phyloP scores from a whole-genome alignment of 805 yeast species.

The Candida morakotiae region DNA sequence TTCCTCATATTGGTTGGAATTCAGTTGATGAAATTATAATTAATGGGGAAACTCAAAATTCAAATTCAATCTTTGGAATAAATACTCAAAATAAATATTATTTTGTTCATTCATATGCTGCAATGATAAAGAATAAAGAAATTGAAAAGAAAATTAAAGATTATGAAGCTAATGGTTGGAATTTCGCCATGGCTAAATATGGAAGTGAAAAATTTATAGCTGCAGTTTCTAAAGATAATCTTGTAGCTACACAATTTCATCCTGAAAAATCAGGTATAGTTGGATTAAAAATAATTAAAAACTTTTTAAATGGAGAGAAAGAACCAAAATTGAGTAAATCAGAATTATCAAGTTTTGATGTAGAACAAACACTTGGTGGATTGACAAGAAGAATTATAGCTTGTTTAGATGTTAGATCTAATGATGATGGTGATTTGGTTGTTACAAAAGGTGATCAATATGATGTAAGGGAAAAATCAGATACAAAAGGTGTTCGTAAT shows the following conservation, averaged over 20 bases:
- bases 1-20: slow-evolving; percentile 98
- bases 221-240: slow-evolving; percentile 68
- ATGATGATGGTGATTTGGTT: slow-evolving; percentile 91
- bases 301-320: slow-evolving; percentile 55
- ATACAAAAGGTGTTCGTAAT: slow-evolving; percentile 58
- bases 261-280: slow-evolving; percentile 98
- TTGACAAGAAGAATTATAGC: slow-evolving; percentile 91
- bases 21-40: slow-evolving; percentile 29
- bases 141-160: slow-evolving; percentile 16
- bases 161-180: slow-evolving; percentile 51
- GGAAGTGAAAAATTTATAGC: slow-evolving; percentile 81
- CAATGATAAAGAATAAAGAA: slow-evolving; percentile 41
- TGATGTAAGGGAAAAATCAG: slow-evolving; percentile 72
- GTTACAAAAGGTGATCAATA: slow-evolving; percentile 99
- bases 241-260: slow-evolving; percentile 96
- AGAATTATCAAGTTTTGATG: slow-evolving; percentile 17
- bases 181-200: slow-evolving; percentile 65
- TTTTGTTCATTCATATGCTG: slow-evolving; percentile 94
- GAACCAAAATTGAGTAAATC: slow-evolving; percentile 17
- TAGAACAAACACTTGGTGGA: slow-evolving; percentile 48
- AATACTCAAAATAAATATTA: slow-evolving; percentile 72
- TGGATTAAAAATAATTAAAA: slow-evolving; percentile 71
- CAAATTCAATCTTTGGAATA: slow-evolving; percentile 52
- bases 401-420: slow-evolving; percentile 93
- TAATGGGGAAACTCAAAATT: slow-evolving; percentile 19